A percentile compares a stretch with the other conserved stretches of the same genome.
Evolutionary conservation across 1,139 yeast genomes (phyloP).

Genomic region (Nematodospora anomalae): DNA sequence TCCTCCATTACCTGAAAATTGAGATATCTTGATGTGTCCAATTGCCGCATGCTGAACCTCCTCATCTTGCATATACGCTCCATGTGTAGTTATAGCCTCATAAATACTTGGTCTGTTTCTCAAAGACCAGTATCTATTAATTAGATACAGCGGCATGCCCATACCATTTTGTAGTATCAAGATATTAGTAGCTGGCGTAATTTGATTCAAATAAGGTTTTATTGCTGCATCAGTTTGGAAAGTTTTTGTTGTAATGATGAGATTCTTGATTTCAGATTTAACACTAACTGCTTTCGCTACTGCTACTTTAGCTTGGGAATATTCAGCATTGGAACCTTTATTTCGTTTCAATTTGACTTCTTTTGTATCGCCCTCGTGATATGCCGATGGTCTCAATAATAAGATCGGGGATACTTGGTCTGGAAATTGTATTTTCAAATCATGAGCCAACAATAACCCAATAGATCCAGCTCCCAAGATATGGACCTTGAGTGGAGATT

Average conservation of each 20-base stretch:
- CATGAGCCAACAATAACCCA: constrained; percentile 42
- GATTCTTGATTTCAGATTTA: constrained; percentile 39
- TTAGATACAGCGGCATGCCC: constrained; percentile 62
- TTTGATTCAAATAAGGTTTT: constrained; percentile 39
- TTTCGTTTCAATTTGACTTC: constrained; percentile 31
- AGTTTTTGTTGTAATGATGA: constrained; percentile 66
- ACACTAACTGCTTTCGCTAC: constrained; percentile 1
- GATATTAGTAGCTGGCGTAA: constrained; percentile 49
- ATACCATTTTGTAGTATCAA: constrained; percentile 77
- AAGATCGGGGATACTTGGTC: constrained; percentile 5
- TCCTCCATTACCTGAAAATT: constrained; percentile 15
- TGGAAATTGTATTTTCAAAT: constrained; percentile 32
- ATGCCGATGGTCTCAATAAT: constrained; percentile 5
- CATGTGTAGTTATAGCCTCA: constrained; percentile 83
- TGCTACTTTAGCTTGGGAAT: not conserved
- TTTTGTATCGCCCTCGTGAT: not conserved
- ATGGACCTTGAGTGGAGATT: constrained; percentile 19
- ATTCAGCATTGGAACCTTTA: not conserved
- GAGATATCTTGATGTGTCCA: constrained; percentile 54
- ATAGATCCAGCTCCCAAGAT: constrained; percentile 48
- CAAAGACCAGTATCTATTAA: constrained; percentile 54
- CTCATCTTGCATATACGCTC: constrained; percentile 53
- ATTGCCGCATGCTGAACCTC: constrained; percentile 66
- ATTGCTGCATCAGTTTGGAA: constrained; percentile 54
- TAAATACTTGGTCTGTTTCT: constrained; percentile 53